Base-by-base conservation (phyloP, 164 flowering plant genomes). In the Echeveria elegans region DNA sequence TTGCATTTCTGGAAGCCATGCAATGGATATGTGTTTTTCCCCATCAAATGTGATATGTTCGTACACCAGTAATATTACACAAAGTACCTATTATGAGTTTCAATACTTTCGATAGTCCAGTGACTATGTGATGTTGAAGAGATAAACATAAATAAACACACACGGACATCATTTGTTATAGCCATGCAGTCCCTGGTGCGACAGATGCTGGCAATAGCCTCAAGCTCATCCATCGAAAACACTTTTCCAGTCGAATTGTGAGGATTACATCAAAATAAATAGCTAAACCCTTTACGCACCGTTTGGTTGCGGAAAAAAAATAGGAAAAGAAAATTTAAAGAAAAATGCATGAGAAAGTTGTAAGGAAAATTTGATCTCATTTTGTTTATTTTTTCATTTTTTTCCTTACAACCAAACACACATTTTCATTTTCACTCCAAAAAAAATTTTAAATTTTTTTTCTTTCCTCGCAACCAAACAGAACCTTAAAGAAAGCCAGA, bases 161-260 rank as follows among this genome's bases (percentile, higher is more conserved):
- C 28, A 67, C 86, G 74, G 86, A 91, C 97, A 75, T 89, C 96
- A 78, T 91, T 96, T 65, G 96, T 87, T 68, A 91, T 84, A 68
- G 88, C 97, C 43, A 91, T 72, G 74, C 83, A 81, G 78, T 91
- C 85, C 80, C 68, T 72, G 65, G 72, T 69, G 69, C 73, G 32
- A 83, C 94, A 88, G 73, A 76, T 86, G 72, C 63, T 84, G 68
- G 97, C 93, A 73, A 91, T 86, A 43, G 67, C 76, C 71, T 86
- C 86, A 60, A 91, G 91, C 81, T 91, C 97, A 67, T 76, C 78
- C 73, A 63, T 73, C 6, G 79, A 67, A 70, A 88, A 91, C 72
- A 91, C 88, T 80, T 91, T 91, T 48, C 97, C 97, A 24, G 97
- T 91, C 68, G 97, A 96, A 72, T 91, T 91, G 68, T 91, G 95